phyloP scores from a whole-genome alignment of 371 early-diverging fungal species.

The Rhizopus microsporus region DNA sequence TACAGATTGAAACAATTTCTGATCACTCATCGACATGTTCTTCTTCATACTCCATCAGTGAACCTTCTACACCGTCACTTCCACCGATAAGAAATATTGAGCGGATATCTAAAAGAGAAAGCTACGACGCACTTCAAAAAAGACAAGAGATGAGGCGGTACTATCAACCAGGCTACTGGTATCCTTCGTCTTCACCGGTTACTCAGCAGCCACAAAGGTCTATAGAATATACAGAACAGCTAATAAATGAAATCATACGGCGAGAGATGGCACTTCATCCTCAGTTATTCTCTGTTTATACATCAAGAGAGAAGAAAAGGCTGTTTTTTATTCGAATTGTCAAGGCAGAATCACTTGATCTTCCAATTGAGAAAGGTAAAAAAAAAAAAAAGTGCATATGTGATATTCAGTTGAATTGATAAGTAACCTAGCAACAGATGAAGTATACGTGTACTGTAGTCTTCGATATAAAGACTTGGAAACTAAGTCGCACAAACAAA shows the following conservation, averaged over 20 bases:
- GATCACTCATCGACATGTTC: conserved; percentile 11
- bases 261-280: conserved; percentile 17
- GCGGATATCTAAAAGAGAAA: conserved; percentile 20
- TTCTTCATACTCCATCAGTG: conserved; percentile 1
- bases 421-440: conserved; percentile 2
- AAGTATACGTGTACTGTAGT: conserved; percentile 11
- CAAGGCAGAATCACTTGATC: conserved; percentile 29
- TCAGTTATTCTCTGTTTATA: neutral
- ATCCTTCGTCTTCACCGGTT: conserved; percentile 2
- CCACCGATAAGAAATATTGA: conserved; percentile 4
- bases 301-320: neutral
- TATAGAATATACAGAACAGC: conserved; percentile 17
- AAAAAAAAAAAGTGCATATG: neutral
- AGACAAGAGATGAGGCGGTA: conserved; percentile 12
- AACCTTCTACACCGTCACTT: neutral
- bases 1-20: conserved; percentile 21
- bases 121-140: conserved; percentile 14
- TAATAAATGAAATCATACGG: conserved; percentile 17
- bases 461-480: conserved; percentile 13
- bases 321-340: conserved; percentile 14
- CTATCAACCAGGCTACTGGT: conserved; percentile 22
- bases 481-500: conserved; percentile 8
- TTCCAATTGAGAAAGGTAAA: conserved; percentile 35
- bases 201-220: conserved; percentile 3
- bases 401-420: neutral